Conservation (phyloP, 441 rosid species). For the Rhodomyrtus psidioides region DNA sequence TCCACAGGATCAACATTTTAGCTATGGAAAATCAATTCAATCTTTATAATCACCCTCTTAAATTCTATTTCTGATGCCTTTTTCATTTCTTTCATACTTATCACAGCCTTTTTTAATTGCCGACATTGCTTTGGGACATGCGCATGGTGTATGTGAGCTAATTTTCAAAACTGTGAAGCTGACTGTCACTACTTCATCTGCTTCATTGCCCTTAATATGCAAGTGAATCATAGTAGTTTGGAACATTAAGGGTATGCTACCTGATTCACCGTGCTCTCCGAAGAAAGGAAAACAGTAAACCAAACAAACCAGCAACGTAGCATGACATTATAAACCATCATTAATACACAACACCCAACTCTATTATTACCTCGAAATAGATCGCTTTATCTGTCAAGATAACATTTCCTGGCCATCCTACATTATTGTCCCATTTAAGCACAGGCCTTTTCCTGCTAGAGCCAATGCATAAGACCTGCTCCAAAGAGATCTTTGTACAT, state of each 20-base stretch:
- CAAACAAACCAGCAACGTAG: not conserved
- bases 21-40: not conserved
- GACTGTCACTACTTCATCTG: not conserved
- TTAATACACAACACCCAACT: not conserved
- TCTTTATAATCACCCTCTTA: not conserved
- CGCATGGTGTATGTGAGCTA: not conserved
- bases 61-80: not conserved
- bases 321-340: not conserved
- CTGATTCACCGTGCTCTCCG: not conserved
- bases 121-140: not conserved
- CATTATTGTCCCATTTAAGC: conserved; percentile 87
- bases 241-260: not conserved
- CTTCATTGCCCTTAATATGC: not conserved
- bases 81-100: not conserved
- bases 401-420: conserved; percentile 96
- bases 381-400: conserved; percentile 80
- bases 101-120: not conserved
- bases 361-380: conserved; percentile 72
- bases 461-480: conserved; percentile 74
- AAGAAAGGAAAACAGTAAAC: not conserved
- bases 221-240: not conserved
- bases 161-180: not conserved
- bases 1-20: not conserved
- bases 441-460: conserved; percentile 87
- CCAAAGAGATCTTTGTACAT: conserved; percentile 37